Base-by-base conservation (phyloP, 2,329 filamentous ascomycete genomes). In the Hypoxylon sp. region DNA sequence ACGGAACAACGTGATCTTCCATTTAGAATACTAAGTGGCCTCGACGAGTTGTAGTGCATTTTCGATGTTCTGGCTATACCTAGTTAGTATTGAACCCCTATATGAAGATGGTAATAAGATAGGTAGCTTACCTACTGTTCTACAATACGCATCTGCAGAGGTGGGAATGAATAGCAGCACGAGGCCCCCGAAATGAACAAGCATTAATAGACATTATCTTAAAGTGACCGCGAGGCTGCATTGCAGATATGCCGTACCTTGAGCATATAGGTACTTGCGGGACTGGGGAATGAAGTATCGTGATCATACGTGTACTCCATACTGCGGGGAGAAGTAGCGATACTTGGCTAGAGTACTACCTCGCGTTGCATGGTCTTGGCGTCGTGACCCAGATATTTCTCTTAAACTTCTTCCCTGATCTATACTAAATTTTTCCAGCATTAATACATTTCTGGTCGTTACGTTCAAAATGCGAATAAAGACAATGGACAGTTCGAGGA, bases 291-390 rank as follows among this genome's bases (percentile, higher is more conserved):
- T 65, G 51, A 69, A 68, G 70, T 72, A 73, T 73, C 72, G 70
- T 70, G 72, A 71, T 41, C 60, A 70, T 68, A 61, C 32, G 56
- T 65, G 67, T 64, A 71, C 66, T 55, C 56, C 58, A 52, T 70
- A 71, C 69, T 72, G 71, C 70, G 70, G 71, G 69, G 72, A 70
- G 57, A 74, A 65, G 73, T 74, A 72, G 65, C 64, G 56, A 72
- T 75, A 74, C 73, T 63, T 72, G 39, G 37, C 48, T 46, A 57
- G 41, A 53, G 30, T 56, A 39, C 25, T 61, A 63, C 58, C 56
- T 54, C 64, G 67, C 51, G 29, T 57, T 63, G 60, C 61, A 59
- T 60, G 46, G 59, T 43, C 71, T 74, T 74, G 70, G 71, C 72
- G 65, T 67, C 54, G 73, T 71, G 59, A 65, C 64, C 55, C 55